A percentile compares a stretch with the other conserved stretches of the same genome.
These are phyloP conservation scores for Aquilaria yunnanensis DNA, from an alignment of 345 rosid species.

Conservation along the genomic window DNA sequence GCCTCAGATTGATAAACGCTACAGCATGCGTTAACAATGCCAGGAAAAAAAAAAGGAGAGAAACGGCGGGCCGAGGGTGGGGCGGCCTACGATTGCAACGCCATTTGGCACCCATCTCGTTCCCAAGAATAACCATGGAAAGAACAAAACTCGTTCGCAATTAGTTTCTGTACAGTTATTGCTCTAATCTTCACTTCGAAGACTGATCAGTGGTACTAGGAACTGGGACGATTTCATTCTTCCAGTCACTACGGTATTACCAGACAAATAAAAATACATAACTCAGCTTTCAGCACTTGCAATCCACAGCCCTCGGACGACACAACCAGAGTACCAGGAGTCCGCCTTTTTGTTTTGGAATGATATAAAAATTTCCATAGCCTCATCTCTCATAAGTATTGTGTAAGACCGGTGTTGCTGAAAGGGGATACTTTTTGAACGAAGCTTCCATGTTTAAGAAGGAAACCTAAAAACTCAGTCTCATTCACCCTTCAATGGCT, in stretches of 20 bases:
- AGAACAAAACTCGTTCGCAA: not conserved
- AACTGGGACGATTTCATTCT: not conserved
- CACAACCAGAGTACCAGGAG: too few relatives aligned
- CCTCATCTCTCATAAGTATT: not conserved
- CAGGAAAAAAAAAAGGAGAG: too few relatives aligned
- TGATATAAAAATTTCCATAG: not conserved
- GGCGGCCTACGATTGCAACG: not conserved
- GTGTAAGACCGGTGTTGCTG: not conserved
- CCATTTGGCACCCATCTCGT: not conserved
- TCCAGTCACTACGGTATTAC: not conserved
- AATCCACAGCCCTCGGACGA: too few relatives aligned
- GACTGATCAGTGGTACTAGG: not conserved
- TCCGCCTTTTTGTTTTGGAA: not conserved
- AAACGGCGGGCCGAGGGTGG: too few relatives aligned
- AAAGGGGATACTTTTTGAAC: not conserved
- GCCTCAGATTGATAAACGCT: too few relatives aligned
- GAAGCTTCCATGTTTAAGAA: not conserved
- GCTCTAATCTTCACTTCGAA: constrained; percentile 4
- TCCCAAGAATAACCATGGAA: not conserved
- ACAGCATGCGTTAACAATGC: too few relatives aligned
- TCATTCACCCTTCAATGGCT: constrained; percentile 39
- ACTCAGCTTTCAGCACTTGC: not conserved
- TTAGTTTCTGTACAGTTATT: constrained; percentile 22
- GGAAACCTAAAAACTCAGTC: not conserved
- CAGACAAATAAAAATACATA: not conserved